Evolutionary conservation across 371 early-diverging fungal species (phyloP), one percentile per base, ranked within the genome.

Genomic region (Smittium culicis): DNA sequence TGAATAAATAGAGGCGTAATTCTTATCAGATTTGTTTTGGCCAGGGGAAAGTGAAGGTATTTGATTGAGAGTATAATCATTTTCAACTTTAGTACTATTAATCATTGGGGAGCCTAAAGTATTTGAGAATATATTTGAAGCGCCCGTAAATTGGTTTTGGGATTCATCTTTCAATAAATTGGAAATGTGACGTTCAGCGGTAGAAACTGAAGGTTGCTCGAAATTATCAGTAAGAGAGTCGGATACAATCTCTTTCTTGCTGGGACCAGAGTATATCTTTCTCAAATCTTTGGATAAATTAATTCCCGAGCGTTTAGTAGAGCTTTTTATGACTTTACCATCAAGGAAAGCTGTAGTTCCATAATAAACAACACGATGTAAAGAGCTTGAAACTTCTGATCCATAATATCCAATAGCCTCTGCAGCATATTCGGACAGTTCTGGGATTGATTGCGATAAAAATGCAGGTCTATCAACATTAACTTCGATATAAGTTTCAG

Each of bases 401-500:
- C 75, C 79, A 29, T 65, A 67, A 20, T 76, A 27, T 1, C 20
- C 54, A 27, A 45, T 5, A 16, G 35, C 65, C 5, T 14, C 35
- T 54, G n/a, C 16, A 45, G 54, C 30, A 2, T 32, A 1, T 5
- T 35, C 30, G 27, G 65, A 29, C 16, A 64, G 3, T 17, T 5
- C 2, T 34, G 54, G 16, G 11, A 64, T 45, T n/a, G 65, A 29
- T 28, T 64, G 65, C 2, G 20, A 3, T 11, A 61, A 33, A 72
- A 70, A 61, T 63, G 84, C 73, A 57, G 61, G 16, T 11, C 77
- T 71, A 65, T 77, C 77, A 66, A 86, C 77, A 70, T 88, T 88
- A 63, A 92, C 81, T 79, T 96, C 96, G 34, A 96, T 79, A 62
- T 85, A 88, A 14, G 95, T 91, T 68, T 94, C 94, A 24, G 85